phyloP scores from a whole-genome alignment of 371 early-diverging fungal species.

The Mortierella sp. region DNA sequence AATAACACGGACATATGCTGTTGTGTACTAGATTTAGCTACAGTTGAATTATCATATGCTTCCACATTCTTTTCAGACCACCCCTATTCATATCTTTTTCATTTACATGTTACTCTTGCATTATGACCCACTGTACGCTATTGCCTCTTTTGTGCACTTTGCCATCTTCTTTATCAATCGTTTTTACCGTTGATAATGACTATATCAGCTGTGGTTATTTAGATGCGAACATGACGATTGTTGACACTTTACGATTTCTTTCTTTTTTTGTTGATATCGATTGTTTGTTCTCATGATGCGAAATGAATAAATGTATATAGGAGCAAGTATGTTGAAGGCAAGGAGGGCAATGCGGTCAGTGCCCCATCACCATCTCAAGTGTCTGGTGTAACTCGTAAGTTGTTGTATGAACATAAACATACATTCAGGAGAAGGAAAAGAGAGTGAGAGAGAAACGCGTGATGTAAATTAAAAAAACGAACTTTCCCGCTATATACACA shows the following conservation, averaged over 20 bases:
- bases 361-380: conserved; percentile 22
- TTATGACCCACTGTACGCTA: neutral
- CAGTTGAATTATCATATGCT: conserved; percentile 29
- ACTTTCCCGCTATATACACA: neutral
- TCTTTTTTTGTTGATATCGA: neutral
- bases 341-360: conserved; percentile 24
- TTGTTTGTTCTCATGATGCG: conserved; percentile 43
- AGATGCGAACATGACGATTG: conserved; percentile 8
- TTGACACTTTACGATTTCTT: neutral
- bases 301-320: conserved; percentile 13
- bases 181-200: neutral
- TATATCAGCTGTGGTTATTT: conserved; percentile 13
- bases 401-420: conserved; percentile 15
- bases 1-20: neutral
- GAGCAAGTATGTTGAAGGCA: conserved; percentile 51
- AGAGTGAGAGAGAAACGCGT: neutral
- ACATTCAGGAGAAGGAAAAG: conserved; percentile 7
- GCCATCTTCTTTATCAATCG: too few species aligned
- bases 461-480: conserved; percentile 1
- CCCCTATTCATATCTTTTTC: conserved; percentile 14
- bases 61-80: neutral
- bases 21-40: neutral
- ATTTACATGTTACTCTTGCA: neutral
- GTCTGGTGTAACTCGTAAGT: conserved; percentile 53
- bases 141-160: too few species aligned